These are phyloP conservation scores for Chrysoporthe deuterocubensis DNA, from an alignment of 2,329 filamentous ascomycete genomes.

Conservation along the genomic window DNA sequence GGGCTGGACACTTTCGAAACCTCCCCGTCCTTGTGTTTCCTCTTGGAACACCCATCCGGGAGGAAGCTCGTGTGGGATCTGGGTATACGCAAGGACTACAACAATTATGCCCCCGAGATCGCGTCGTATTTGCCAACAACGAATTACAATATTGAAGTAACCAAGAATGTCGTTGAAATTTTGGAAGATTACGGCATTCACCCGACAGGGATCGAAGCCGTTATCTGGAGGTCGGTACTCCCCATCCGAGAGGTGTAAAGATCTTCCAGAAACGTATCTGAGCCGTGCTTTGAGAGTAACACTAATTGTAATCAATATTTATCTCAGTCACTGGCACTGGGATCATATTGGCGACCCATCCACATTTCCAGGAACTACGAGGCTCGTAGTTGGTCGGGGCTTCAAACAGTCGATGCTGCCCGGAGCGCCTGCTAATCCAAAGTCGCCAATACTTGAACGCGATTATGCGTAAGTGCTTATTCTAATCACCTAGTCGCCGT, in stretches of 20 bases:
- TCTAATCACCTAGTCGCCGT: neutral
- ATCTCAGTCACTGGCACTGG: conserved; percentile 44
- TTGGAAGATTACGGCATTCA: conserved; percentile 6
- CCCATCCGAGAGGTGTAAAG: neutral
- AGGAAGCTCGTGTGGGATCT: conserved; percentile 38
- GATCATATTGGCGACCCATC: conserved; percentile 53
- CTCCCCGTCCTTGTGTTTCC: conserved; percentile 29
- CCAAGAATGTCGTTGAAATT: conserved; percentile 36
- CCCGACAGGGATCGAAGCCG: neutral
- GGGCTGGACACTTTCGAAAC: conserved; percentile 39
- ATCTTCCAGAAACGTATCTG: neutral
- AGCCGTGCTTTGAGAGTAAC: neutral
- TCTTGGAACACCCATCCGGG: conserved; percentile 36
- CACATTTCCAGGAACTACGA: conserved; percentile 44
- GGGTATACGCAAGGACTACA: conserved; percentile 38
- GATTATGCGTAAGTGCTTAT: conserved; percentile 33
- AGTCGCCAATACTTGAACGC: conserved; percentile 34
- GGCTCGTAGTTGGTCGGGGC: conserved; percentile 51
- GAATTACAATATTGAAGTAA: conserved; percentile 34
- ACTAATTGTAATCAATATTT: neutral
- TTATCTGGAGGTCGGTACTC: conserved; percentile 19
- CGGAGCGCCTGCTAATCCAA: conserved; percentile 42
- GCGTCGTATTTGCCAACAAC: conserved; percentile 35
- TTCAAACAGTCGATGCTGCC: conserved; percentile 45
- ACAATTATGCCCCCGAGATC: conserved; percentile 36